phyloP scores from a whole-genome alignment of 1,284 basidiomycete genomes.

The Irpex lacteus region DNA sequence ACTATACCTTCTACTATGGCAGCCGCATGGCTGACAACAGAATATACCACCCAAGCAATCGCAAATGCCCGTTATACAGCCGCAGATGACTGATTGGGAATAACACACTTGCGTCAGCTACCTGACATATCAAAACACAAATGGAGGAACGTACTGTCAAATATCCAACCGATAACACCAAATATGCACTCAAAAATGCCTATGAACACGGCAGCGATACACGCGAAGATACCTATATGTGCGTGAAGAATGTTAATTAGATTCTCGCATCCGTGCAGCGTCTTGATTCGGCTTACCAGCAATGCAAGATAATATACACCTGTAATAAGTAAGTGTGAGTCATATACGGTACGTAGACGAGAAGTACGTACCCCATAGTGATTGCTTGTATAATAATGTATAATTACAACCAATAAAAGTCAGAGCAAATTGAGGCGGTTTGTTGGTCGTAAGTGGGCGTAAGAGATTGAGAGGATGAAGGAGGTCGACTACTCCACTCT shows the following conservation, averaged over 20 bases:
- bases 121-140: not conserved
- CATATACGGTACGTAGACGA: too few species aligned
- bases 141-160: constrained; percentile 1
- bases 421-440: not conserved
- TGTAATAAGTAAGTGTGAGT: too few species aligned
- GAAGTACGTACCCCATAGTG: too few species aligned
- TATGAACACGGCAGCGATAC: not conserved
- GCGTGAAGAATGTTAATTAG: not conserved
- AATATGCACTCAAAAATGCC: constrained; percentile 2
- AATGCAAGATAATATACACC: too few species aligned
- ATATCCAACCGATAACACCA: not conserved
- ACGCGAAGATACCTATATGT: not conserved
- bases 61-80: not conserved
- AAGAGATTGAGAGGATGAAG: too few species aligned
- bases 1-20: not conserved
- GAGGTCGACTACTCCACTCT: too few species aligned
- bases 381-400: too few species aligned
- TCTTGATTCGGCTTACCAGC: too few species aligned
- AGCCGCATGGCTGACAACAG: not conserved
- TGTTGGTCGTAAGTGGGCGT: not conserved
- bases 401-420: not conserved
- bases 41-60: not conserved
- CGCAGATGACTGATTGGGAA: not conserved
- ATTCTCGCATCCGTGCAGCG: not conserved
- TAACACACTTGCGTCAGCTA: not conserved